Conservation (phyloP, 2,329 filamentous ascomycete species). For the Beauveria bassiana region DNA sequence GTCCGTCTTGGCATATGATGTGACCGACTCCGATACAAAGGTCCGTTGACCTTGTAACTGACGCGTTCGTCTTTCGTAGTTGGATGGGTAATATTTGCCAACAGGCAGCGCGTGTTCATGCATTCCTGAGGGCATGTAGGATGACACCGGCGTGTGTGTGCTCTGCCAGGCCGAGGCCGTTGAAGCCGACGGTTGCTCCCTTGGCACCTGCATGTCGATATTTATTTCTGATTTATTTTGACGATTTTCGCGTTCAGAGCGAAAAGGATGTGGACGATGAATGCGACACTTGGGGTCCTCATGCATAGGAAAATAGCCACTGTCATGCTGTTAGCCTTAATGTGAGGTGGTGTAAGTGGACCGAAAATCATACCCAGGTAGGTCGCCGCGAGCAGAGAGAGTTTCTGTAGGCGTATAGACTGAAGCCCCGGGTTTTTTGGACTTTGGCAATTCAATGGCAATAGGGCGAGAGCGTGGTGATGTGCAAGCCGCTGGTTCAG, state of each 20-base stretch:
- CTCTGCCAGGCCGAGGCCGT: slow-evolving; percentile 16
- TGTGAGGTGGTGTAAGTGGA: neutral
- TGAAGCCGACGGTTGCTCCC: neutral
- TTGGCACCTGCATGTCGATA: slow-evolving; percentile 1
- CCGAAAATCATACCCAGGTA: slow-evolving; percentile 44
- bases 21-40: slow-evolving; percentile 20
- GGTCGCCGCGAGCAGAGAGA: slow-evolving; percentile 50
- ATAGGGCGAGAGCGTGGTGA: slow-evolving; percentile 38
- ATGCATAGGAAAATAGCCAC: slow-evolving; percentile 54
- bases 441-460: slow-evolving; percentile 41
- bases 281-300: slow-evolving; percentile 43
- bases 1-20: slow-evolving; percentile 29
- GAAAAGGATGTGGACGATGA: slow-evolving; percentile 45
- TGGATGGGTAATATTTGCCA: slow-evolving; percentile 57
- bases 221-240: slow-evolving; percentile 14
- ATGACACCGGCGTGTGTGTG: slow-evolving; percentile 37
- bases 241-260: slow-evolving; percentile 28
- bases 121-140: slow-evolving; percentile 43
- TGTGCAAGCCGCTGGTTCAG: slow-evolving; percentile 16
- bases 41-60: slow-evolving; percentile 17
- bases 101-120: slow-evolving; percentile 42
- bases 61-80: slow-evolving; percentile 41
- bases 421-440: slow-evolving; percentile 32
- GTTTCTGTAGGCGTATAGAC: slow-evolving; percentile 38
- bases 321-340: slow-evolving; percentile 20